phyloP scores from a whole-genome alignment of 2,329 filamentous ascomycete genomes.

The Cladosporium sp. region DNA sequence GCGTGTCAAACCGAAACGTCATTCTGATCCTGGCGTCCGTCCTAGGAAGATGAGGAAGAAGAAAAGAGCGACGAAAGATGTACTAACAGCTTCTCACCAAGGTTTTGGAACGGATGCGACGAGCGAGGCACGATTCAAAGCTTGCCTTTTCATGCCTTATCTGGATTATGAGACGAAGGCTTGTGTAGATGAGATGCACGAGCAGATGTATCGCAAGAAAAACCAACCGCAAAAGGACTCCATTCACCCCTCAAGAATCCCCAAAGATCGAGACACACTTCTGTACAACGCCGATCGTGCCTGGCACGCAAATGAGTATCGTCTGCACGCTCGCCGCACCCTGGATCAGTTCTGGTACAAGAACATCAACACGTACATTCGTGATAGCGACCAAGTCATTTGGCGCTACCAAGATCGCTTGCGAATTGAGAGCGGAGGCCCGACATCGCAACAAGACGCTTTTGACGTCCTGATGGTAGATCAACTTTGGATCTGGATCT shows the following conservation, averaged over 20 bases:
- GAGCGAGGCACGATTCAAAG: constrained; percentile 20
- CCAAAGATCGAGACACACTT: constrained; percentile 35
- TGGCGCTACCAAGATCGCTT: constrained; percentile 50
- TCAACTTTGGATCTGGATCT: constrained; percentile 62
- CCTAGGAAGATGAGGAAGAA: too few species aligned
- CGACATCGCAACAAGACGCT: constrained; percentile 24
- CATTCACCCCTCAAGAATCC: constrained; percentile 34
- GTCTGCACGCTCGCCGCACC: constrained; percentile 55
- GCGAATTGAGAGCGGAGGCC: background rate
- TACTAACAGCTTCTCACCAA: too few species aligned
- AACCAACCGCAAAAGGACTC: background rate
- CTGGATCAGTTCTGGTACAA: constrained; percentile 63
- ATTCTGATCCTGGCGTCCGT: too few species aligned
- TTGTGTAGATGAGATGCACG: constrained; percentile 18
- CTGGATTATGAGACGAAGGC: constrained; percentile 57
- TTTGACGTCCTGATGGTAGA: constrained; percentile 63
- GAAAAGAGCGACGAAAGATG: too few species aligned
- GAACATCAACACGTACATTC: constrained; percentile 53
- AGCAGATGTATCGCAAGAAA: constrained; percentile 33
- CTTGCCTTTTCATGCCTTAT: constrained; percentile 56
- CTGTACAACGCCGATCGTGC: constrained; percentile 19
- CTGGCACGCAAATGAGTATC: constrained; percentile 30
- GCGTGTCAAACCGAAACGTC: too few species aligned
- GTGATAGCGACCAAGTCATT: constrained; percentile 59
- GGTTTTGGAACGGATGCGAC: too few species aligned